phyloP scores from a whole-genome alignment of 331 rosid genomes.

The Spiraea crenata region DNA sequence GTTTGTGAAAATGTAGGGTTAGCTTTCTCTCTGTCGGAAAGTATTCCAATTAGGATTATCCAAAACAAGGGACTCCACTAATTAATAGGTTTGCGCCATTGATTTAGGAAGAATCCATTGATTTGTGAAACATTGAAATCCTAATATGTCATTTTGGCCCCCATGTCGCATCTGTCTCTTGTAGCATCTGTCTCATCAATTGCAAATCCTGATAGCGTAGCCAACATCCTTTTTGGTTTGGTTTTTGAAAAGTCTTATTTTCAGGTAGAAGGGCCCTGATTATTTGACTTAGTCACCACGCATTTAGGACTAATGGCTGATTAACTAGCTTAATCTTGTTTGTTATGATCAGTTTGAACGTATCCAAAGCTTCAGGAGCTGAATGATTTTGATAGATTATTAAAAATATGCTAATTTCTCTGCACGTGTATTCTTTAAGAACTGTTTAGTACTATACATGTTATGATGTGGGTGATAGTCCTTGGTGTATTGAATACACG shows the following conservation, averaged over 20 bases:
- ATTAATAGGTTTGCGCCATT: constrained; percentile 11
- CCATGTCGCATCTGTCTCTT: constrained; percentile 19
- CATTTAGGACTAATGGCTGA: constrained; percentile 25
- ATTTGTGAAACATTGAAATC: not conserved
- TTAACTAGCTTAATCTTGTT: constrained; percentile 31
- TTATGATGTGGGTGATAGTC: too few species aligned
- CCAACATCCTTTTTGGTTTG: constrained; percentile 19
- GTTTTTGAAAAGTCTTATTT: not conserved
- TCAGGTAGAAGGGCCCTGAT: not conserved
- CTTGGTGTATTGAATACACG: too few species aligned
- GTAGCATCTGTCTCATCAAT: constrained; percentile 17
- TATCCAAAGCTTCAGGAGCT: constrained; percentile 8
- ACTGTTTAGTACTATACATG: too few species aligned
- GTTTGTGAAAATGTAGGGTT: not conserved
- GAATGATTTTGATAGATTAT: too few species aligned
- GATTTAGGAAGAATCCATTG: not conserved
- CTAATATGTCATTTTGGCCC: constrained; percentile 15
- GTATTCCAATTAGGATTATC: not conserved
- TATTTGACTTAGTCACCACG: constrained; percentile 25
- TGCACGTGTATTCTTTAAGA: too few species aligned
- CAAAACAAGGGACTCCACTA: not conserved
- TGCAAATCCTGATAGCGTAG: constrained; percentile 36
- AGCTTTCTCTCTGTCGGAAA: not conserved
- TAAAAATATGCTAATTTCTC: too few species aligned
- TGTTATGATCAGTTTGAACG: constrained; percentile 13